These are phyloP conservation scores for Tylopilus intermedius DNA, from an alignment of 768 basidiomycete genomes.

Conservation along the genomic window DNA sequence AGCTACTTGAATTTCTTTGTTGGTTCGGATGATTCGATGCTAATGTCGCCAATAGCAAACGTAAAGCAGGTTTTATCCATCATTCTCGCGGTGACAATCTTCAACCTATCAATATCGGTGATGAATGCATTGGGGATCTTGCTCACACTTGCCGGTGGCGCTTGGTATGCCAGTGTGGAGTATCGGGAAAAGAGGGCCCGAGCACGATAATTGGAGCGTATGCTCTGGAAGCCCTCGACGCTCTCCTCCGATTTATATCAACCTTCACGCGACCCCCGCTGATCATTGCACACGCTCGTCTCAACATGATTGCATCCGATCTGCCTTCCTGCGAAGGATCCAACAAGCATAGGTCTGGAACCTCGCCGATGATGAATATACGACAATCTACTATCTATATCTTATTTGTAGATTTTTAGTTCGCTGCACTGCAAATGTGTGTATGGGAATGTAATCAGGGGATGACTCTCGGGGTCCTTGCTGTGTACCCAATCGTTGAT, in stretches of 20 bases:
- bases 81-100: slow-evolving; percentile 75
- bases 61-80: slow-evolving; percentile 93
- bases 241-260: not conserved
- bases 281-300: not conserved
- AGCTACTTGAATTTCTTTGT: not conserved
- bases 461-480: not conserved
- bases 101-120: slow-evolving; percentile 74
- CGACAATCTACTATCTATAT: slow-evolving; percentile 2
- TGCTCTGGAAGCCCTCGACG: not conserved
- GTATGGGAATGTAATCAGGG: slow-evolving; percentile 1
- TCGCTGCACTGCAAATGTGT: not conserved
- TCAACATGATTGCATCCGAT: not conserved
- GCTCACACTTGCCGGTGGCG: slow-evolving; percentile 83
- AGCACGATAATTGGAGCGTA: slow-evolving; percentile 4
- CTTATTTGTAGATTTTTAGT: not conserved
- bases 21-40: not conserved
- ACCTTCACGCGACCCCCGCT: not conserved
- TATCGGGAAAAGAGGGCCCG: slow-evolving; percentile 42
- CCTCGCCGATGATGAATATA: not conserved
- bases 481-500: not conserved
- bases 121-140: slow-evolving; percentile 80
- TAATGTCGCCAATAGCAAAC: slow-evolving; percentile 51
- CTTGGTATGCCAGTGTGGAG: slow-evolving; percentile 71
- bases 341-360: not conserved
- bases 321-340: not conserved